Conservation (phyloP, 768 basidiomycete genomes). For the Kwoniella shandongensis region DNA sequence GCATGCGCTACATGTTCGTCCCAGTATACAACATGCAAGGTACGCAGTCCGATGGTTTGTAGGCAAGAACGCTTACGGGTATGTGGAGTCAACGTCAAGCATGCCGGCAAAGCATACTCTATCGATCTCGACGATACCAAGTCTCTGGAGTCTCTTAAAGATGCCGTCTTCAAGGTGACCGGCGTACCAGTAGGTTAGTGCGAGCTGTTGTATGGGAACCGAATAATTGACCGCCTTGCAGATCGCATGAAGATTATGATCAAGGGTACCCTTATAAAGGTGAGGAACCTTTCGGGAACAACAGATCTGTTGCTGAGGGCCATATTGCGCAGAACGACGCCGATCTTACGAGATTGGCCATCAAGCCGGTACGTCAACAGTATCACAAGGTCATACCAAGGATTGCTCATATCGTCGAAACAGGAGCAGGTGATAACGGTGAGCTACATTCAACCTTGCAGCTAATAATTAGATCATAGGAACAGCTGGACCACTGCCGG, state of each 20-base stretch:
- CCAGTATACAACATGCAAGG: neutral
- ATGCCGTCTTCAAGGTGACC: conserved; percentile 73
- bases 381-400: too few species aligned
- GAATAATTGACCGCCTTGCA: conserved; percentile 40
- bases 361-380: conserved; percentile 67
- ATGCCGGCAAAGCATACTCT: conserved; percentile 75
- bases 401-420: too few species aligned
- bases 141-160: conserved; percentile 72
- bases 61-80: too few species aligned
- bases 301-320: neutral
- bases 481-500: conserved; percentile 85
- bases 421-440: neutral
- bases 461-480: conserved; percentile 64
- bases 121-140: conserved; percentile 67
- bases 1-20: too few species aligned
- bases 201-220: neutral
- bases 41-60: neutral
- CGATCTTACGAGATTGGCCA: conserved; percentile 76
- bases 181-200: conserved; percentile 62
- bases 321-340: conserved; percentile 75
- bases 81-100: conserved; percentile 72
- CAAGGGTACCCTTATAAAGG: conserved; percentile 88
- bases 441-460: neutral
- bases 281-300: conserved; percentile 37
- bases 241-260: conserved; percentile 98